Evolutionary conservation across 2,329 filamentous ascomycete species (phyloP).

Genomic region (Fusarium mexicanum): DNA sequence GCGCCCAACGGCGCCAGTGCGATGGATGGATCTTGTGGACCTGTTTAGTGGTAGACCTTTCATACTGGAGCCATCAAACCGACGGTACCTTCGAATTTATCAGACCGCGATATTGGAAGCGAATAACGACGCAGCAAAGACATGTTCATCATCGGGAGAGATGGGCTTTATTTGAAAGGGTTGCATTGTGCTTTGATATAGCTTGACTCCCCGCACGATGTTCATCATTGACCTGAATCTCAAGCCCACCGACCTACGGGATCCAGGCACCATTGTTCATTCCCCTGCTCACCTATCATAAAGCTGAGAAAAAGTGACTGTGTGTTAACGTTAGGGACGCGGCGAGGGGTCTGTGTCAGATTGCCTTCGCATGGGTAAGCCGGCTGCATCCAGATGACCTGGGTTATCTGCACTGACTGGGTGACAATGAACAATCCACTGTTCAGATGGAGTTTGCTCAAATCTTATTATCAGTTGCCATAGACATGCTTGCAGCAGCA

Average conservation of each 20-base stretch:
- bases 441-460: background rate
- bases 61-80: background rate
- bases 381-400: conserved; percentile 36
- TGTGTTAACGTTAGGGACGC: conserved; percentile 19
- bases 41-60: conserved; percentile 9
- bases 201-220: conserved; percentile 33
- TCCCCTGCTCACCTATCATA: conserved; percentile 14
- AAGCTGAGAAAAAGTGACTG: conserved; percentile 8
- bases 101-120: conserved; percentile 8
- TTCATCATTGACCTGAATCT: conserved; percentile 36
- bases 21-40: conserved; percentile 2
- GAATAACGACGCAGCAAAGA: conserved; percentile 31
- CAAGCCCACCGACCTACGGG: conserved; percentile 33
- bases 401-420: background rate
- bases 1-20: conserved; percentile 14
- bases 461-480: conserved; percentile 16
- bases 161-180: conserved; percentile 27
- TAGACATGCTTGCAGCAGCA: conserved; percentile 4
- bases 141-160: conserved; percentile 13
- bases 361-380: conserved; percentile 32
- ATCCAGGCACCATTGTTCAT: conserved; percentile 42
- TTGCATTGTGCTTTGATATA: conserved; percentile 34
- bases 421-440: background rate
- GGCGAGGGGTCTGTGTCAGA: conserved; percentile 36
- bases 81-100: conserved; percentile 6